Base-by-base conservation (phyloP, 345 rosid species). In the Brassica incana region DNA sequence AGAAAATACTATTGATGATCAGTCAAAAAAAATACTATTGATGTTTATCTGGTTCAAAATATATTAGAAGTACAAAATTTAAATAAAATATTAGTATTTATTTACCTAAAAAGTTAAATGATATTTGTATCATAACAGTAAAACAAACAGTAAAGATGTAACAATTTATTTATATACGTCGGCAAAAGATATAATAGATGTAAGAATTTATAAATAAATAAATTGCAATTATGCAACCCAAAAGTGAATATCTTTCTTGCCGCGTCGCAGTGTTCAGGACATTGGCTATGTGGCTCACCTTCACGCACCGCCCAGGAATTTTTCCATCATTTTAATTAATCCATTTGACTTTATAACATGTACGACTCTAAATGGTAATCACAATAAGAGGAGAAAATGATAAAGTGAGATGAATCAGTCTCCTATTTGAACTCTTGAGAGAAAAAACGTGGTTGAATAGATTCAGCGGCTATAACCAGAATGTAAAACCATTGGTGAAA, bases 181-280 rank as follows among this genome's bases (percentile, higher is more conserved):
- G 48, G 48, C 10, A 40, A 40, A 40, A 9, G 8, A 38, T 40
- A 8, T 40, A 40, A 9, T 12, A 40, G 10, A 11, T 9, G 4
- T 3, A 6, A 36, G 29, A 65, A 35, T 36, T 3, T 50, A 61
- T 33, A 75, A 35, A 8, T 5, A 76, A 40, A 69, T 63, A 69
- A 14, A 27, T 1, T 27, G 30, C 30, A 27, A 27, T 27, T 27
- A 27, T 27, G 30, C 30, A 27, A 27, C 30, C 36, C 71, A 27
- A 32, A 20, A 69, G 20, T 43, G 80, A 77, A 77, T 45, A 77
- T 10, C 48, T 77, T 77, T 71, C 14, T 63, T 9, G 71, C 76
- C 76, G 71, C 80, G 76, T 62, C 36, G 76, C 43, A 32, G 32
- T 63, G 80, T 56, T 66, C 36, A 6, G 9, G 40, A 14, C 52